A percentile compares a stretch with the other conserved stretches of the same genome.
These are phyloP conservation scores for Parascedosporium putredinis DNA, from an alignment of 2,329 filamentous ascomycete species.

Conservation along the genomic window DNA sequence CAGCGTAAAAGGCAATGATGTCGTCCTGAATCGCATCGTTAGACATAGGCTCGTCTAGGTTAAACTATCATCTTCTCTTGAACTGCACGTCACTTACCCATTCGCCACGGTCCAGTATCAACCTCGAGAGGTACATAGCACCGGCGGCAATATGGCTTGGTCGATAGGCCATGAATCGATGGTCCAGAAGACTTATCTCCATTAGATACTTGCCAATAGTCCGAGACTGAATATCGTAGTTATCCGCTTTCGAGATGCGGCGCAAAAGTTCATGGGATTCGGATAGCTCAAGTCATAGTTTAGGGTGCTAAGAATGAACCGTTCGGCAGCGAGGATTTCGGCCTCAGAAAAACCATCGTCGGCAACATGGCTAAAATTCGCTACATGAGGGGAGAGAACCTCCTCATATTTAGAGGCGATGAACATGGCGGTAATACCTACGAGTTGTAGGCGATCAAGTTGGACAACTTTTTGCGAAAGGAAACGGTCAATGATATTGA, in stretches of 20 bases:
- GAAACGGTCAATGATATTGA: constrained; percentile 98
- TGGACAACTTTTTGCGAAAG: constrained; percentile 91
- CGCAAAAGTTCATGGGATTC: constrained; percentile 99
- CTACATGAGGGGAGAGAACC: constrained; percentile 89
- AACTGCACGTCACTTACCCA: constrained; percentile 55
- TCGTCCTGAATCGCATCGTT: constrained; percentile 47
- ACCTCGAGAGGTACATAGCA: constrained; percentile 86
- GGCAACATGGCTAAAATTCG: constrained; percentile 93
- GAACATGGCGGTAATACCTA: constrained; percentile 98
- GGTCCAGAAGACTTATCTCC: constrained; percentile 91
- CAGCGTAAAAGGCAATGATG: constrained; percentile 81
- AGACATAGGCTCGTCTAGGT: neutral
- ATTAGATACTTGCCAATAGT: constrained; percentile 96
- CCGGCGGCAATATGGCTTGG: constrained; percentile 86
- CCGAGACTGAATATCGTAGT: constrained; percentile 96
- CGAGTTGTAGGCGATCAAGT: constrained; percentile 88
- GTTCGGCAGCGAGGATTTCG: constrained; percentile 94
- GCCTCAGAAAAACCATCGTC: constrained; percentile 93
- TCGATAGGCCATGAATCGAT: constrained; percentile 82
- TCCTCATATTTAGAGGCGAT: constrained; percentile 99
- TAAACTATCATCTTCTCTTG: neutral
- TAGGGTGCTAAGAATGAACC: constrained; percentile 80
- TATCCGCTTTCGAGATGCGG: constrained; percentile 97
- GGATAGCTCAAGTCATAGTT: constrained; percentile 98
- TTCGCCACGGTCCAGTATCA: constrained; percentile 81